Percentiles rank a stretch among this genome's conserved stretches.
Evolutionary conservation across 1,139 yeast species (phyloP).

Genomic region (Saccharomycopsis phalli): DNA sequence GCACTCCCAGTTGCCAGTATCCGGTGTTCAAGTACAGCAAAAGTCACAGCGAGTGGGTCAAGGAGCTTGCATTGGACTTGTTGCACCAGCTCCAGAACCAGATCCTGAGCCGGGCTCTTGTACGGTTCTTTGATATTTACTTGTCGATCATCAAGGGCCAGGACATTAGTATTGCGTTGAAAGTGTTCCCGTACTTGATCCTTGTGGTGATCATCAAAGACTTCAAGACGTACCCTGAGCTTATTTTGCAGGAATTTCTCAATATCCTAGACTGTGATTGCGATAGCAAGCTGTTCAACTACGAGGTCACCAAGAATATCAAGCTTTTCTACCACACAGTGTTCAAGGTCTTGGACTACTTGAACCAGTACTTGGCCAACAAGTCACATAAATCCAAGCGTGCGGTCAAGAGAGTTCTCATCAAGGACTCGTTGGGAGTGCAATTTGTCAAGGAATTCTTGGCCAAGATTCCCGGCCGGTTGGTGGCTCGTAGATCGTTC

Average conservation of each 20-base stretch:
- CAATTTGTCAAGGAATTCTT: slow-evolving; percentile 38
- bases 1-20: slow-evolving; percentile 32
- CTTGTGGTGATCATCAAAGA: slow-evolving; percentile 56
- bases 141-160: slow-evolving; percentile 56
- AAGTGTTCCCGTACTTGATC: slow-evolving; percentile 72
- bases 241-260: slow-evolving; percentile 49
- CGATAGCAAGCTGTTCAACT: slow-evolving; percentile 31
- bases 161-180: slow-evolving; percentile 60
- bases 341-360: slow-evolving; percentile 73
- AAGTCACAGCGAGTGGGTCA: slow-evolving; percentile 58
- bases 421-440: no score
- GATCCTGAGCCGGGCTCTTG: no score
- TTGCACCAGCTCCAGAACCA: slow-evolving; percentile 32
- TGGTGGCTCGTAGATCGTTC: slow-evolving; percentile 70
- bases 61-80: slow-evolving; percentile 56
- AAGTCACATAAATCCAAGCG: slow-evolving; percentile 24
- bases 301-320: slow-evolving; percentile 48
- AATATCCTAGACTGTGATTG: slow-evolving; percentile 45
- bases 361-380: slow-evolving; percentile 62
- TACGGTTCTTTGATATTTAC: slow-evolving; percentile 21
- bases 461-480: slow-evolving; percentile 49
- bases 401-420: slow-evolving; percentile 22
- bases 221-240: slow-evolving; percentile 34
- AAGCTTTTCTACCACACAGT: slow-evolving; percentile 63
- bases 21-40: slow-evolving; percentile 42